Conservation (phyloP, 306 rosid genomes). For the Castanea mollissima region DNA sequence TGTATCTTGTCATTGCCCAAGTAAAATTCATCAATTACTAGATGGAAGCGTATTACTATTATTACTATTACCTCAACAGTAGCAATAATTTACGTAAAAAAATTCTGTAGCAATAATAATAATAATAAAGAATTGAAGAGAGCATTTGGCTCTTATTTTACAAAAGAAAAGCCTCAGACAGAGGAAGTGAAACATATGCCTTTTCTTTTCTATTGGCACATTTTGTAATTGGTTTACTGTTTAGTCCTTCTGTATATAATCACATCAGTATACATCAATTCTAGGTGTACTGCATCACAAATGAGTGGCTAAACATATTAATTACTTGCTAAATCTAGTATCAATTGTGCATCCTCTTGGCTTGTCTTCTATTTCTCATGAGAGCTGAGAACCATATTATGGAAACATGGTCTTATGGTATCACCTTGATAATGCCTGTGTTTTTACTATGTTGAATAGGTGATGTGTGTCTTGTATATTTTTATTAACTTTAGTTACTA, state of each 20-base stretch:
- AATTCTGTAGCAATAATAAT: background rate
- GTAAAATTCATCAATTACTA: background rate
- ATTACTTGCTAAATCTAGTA: background rate
- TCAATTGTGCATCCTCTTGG: background rate
- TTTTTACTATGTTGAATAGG: background rate
- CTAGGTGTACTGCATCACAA: background rate
- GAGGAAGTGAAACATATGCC: background rate
- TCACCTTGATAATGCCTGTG: background rate
- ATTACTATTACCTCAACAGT: no score
- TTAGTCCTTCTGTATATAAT: background rate
- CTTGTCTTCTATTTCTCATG: background rate
- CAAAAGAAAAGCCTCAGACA: background rate
- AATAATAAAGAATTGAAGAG: background rate
- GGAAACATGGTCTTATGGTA: background rate
- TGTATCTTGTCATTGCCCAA: background rate
- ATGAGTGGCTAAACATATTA: background rate
- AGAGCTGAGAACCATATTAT: no score
- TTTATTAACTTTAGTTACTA: background rate
- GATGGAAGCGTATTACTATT: no score
- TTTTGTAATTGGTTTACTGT: background rate
- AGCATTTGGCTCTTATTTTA: background rate
- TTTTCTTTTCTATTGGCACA: background rate
- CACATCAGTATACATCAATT: background rate
- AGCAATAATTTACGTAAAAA: background rate
- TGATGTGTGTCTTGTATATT: background rate